Evolutionary conservation across 148 eudicot species (phyloP).

Genomic region (Limonium bicolor): DNA sequence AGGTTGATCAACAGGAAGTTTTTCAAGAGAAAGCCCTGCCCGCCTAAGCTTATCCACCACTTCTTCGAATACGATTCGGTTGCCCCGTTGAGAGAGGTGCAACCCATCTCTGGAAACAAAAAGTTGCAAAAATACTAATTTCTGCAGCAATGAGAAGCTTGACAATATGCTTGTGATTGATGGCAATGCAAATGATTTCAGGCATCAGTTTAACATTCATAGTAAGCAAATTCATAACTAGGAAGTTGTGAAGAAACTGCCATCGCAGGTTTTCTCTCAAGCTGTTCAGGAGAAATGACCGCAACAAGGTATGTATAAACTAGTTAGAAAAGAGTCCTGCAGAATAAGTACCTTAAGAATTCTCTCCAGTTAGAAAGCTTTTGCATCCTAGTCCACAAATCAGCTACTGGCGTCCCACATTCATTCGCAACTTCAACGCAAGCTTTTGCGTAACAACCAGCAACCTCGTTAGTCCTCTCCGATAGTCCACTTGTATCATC

Average conservation of each 20-base stretch:
- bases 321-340: no score
- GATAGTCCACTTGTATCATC: slow-evolving; percentile 45
- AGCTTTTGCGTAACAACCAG: slow-evolving; percentile 60
- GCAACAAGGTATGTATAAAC: no score
- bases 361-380: slow-evolving; percentile 44
- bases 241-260: no score
- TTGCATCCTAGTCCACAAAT: slow-evolving; percentile 83
- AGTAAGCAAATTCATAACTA: no score
- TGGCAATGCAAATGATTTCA: no score
- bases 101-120: slow-evolving; percentile 56
- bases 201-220: no score
- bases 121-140: no score
- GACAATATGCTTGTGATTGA: no score
- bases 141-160: no score
- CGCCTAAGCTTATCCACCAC: slow-evolving; percentile 39
- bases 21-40: slow-evolving; percentile 39
- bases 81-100: slow-evolving; percentile 57
- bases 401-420: slow-evolving; percentile 29
- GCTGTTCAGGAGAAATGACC: no score
- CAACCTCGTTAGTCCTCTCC: slow-evolving; percentile 75
- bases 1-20: slow-evolving; percentile 53
- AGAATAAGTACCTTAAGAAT: slow-evolving; percentile 34
- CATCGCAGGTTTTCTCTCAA: no score
- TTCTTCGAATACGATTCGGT: slow-evolving; percentile 63
- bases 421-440: slow-evolving; percentile 52